phyloP scores from a whole-genome alignment of 169 alveolate genomes.

The Cardiosporidium cionae region DNA sequence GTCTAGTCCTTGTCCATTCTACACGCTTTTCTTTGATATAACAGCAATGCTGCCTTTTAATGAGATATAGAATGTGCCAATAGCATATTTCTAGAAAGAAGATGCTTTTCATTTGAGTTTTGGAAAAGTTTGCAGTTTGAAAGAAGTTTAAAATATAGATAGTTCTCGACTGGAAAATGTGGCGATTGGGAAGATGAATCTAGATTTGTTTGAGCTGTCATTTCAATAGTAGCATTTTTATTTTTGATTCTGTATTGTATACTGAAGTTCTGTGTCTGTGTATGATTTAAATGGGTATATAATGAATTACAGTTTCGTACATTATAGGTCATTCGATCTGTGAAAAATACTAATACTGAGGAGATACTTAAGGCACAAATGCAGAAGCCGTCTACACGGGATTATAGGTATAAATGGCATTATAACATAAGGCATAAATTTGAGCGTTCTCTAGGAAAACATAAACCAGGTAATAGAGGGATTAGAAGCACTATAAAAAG shows the following conservation, averaged over 20 bases:
- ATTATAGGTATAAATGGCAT: conserved; percentile 73
- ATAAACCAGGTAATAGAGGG: conserved; percentile 71
- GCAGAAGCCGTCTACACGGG: conserved; percentile 64
- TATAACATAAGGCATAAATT: conserved; percentile 60
- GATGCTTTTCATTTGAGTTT: too few species aligned
- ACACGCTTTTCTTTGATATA: too few species aligned
- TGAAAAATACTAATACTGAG: not conserved
- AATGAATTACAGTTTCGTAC: not conserved
- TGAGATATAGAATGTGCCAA: too few species aligned
- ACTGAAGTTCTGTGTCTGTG: not conserved
- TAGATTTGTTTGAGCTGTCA: conserved; percentile 5
- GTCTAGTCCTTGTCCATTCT: too few species aligned
- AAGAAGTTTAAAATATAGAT: too few species aligned
- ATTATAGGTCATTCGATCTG: not conserved
- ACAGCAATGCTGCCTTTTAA: too few species aligned
- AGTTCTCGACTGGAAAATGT: too few species aligned
- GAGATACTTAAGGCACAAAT: not conserved
- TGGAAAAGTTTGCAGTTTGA: too few species aligned
- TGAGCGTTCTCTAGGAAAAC: conserved; percentile 55
- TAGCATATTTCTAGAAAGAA: too few species aligned
- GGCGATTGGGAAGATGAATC: too few species aligned
- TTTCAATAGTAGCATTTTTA: not conserved
- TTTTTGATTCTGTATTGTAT: not conserved
- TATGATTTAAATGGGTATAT: not conserved
- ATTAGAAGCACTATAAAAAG: too few species aligned